Percentiles rank a stretch among this genome's conserved stretches.
Conservation (phyloP, 2,329 filamentous ascomycete genomes). For the Metarhizium humberi region DNA sequence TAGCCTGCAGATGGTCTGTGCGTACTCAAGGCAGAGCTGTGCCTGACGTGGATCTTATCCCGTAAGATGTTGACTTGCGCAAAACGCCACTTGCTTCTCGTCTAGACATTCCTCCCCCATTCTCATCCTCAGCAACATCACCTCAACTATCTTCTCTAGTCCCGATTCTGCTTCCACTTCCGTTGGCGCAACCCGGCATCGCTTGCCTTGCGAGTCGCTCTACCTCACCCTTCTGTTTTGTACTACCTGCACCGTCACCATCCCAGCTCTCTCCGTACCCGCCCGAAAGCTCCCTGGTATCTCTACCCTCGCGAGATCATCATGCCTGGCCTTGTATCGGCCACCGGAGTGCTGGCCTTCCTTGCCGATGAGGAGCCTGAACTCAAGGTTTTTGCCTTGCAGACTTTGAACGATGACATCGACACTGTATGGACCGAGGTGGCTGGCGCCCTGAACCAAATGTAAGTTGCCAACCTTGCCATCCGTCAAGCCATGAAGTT, state of each 20-base stretch:
- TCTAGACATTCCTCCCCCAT: neutral
- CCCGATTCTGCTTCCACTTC: neutral
- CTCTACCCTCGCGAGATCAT: slow-evolving; percentile 12
- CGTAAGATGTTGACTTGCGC: slow-evolving; percentile 10
- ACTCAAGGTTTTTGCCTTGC: slow-evolving; percentile 88
- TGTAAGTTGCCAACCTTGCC: slow-evolving; percentile 46
- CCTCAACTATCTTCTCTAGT: neutral
- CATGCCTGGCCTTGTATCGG: slow-evolving; percentile 92
- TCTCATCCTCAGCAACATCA: neutral
- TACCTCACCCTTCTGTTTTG: neutral
- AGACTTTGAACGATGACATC: slow-evolving; percentile 92
- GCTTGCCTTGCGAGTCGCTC: too few relatives aligned
- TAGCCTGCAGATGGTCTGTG: slow-evolving; percentile 3
- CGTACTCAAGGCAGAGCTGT: slow-evolving; percentile 26
- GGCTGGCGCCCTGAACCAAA: slow-evolving; percentile 81
- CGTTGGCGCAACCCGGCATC: neutral
- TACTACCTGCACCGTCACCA: neutral
- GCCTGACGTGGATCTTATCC: slow-evolving; percentile 36
- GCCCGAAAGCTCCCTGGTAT: neutral
- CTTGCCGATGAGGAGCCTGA: slow-evolving; percentile 90
- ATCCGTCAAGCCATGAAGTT: too few relatives aligned
- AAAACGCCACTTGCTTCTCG: neutral
- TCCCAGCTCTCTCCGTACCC: neutral
- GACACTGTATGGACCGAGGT: slow-evolving; percentile 98
- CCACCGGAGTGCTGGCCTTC: slow-evolving; percentile 90